phyloP scores from a whole-genome alignment of 176 grass and related monocot species.

The Juncus inflexus region DNA sequence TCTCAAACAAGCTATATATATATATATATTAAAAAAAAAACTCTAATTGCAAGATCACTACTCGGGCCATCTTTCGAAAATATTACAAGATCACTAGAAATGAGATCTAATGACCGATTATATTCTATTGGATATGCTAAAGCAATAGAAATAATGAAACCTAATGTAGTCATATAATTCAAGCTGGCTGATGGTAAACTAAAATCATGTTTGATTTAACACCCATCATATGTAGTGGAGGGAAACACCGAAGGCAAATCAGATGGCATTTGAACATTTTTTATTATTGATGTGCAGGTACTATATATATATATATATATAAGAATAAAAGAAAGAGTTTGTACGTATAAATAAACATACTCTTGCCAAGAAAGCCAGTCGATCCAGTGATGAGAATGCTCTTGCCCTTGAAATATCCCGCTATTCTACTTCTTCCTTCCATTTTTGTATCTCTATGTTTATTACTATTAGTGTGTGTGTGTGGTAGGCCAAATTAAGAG shows the following conservation, averaged over 20 bases:
- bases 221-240: too few relatives aligned
- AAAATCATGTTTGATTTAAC: too few relatives aligned
- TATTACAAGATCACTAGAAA: neutral
- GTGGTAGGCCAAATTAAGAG: neutral
- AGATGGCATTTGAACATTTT: too few relatives aligned
- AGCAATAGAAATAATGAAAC: neutral
- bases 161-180: too few relatives aligned
- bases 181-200: too few relatives aligned
- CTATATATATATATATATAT: too few relatives aligned
- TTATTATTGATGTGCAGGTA: too few relatives aligned
- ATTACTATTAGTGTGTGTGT: neutral
- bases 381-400: conserved; percentile 70
- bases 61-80: neutral
- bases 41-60: neutral
- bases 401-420: conserved; percentile 69
- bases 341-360: conserved; percentile 30
- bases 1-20: neutral
- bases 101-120: too few relatives aligned
- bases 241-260: too few relatives aligned
- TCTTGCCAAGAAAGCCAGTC: conserved; percentile 84
- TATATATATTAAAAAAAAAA: neutral
- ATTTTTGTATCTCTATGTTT: conserved; percentile 23
- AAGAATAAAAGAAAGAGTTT: neutral
- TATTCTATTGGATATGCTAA: too few relatives aligned
- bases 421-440: conserved; percentile 46